Base-by-base conservation (phyloP, 2,329 filamentous ascomycete genomes). In the Cladosporium austrohemisphaericum region DNA sequence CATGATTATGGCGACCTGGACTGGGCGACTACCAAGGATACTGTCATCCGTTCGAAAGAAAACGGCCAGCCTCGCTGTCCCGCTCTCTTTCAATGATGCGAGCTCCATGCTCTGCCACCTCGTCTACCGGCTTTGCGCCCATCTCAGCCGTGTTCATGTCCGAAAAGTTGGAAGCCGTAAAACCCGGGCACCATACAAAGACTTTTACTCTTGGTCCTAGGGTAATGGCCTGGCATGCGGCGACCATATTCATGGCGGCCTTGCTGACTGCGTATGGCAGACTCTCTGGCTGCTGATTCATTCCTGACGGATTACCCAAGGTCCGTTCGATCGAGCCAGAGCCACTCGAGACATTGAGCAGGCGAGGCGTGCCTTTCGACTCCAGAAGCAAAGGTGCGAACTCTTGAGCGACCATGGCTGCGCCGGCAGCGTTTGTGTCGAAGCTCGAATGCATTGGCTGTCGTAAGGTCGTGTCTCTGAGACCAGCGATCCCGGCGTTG, bases 221-320 rank as follows among this genome's bases (percentile, higher is more conserved):
- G 26, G 60, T 59, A 1, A 62, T 59, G 29, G 52, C 52, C 35
- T 60, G 56, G 38, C 57, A 62, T 11, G 62, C 59, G 5, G 58
- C 61, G 11, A 71, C 48, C 67, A 71, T 70, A 29, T 68, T 69
- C 52, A 70, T 44, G 2, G 69, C 69, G 6, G 66, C 59, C 52
- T 71, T 71, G 35, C 61, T 66, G 1, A 64, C 60, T 5, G 63
- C 60, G 40, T 71, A 71, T 23, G 35, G 16, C 8, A 37, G 35
- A 9, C 4, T 4, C n/a, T 6, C 4, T 4, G 13, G 13, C n/a
- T 58, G 60, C 3, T 62, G 54, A 2, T 48, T 51, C n/a, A n/a
- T n/a, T n/a, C n/a, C n/a, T n/a, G n/a, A n/a, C 10, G 31, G 41
- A 16, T 60, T 35, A 28, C 62, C 60, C 0, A 68, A 53, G 1